These are phyloP conservation scores for Astragalus membranaceus DNA, from an alignment of 306 rosid genomes.

Conservation along the genomic window DNA sequence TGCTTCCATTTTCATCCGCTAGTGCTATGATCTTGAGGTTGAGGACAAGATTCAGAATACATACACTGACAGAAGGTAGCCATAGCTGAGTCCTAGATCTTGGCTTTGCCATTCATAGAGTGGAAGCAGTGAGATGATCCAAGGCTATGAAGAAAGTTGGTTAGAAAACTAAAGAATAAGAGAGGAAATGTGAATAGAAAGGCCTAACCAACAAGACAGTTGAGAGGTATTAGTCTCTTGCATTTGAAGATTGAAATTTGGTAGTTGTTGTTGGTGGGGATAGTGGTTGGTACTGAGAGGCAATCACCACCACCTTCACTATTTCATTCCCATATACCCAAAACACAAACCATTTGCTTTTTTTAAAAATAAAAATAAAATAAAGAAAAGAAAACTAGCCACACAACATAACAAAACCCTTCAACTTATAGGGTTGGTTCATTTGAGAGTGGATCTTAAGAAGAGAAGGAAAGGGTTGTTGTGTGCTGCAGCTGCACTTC, in stretches of 20 bases:
- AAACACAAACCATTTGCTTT: too few relatives aligned
- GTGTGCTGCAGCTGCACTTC: too few relatives aligned
- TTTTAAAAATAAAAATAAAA: too few relatives aligned
- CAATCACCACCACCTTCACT: slow-evolving; percentile 31
- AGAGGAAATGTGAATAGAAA: slow-evolving; percentile 35
- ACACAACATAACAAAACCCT: too few relatives aligned
- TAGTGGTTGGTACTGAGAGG: slow-evolving; percentile 36
- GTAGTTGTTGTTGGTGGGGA: slow-evolving; percentile 39
- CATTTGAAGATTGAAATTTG: slow-evolving; percentile 50
- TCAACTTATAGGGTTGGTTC: too few relatives aligned
- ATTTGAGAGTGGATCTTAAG: too few relatives aligned
- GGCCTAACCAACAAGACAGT: slow-evolving; percentile 29
- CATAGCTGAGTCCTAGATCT: slow-evolving; percentile 25
- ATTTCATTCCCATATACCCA: too few relatives aligned
- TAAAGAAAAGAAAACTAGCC: too few relatives aligned
- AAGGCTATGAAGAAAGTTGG: slow-evolving; percentile 16
- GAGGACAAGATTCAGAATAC: slow-evolving; percentile 30
- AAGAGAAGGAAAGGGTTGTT: too few relatives aligned
- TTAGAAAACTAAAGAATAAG: slow-evolving; percentile 24
- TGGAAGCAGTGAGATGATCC: slow-evolving; percentile 19
- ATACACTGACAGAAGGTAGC: slow-evolving; percentile 28
- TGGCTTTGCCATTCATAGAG: slow-evolving; percentile 49
- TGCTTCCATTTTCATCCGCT: slow-evolving; percentile 27
- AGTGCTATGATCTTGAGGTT: slow-evolving; percentile 22
- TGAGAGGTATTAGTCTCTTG: slow-evolving; percentile 68